A percentile compares a stretch with the other conserved stretches of the same genome.
Evolutionary conservation across 768 basidiomycete genomes (phyloP).

Genomic region (Tubosaeta brunneosetosa): DNA sequence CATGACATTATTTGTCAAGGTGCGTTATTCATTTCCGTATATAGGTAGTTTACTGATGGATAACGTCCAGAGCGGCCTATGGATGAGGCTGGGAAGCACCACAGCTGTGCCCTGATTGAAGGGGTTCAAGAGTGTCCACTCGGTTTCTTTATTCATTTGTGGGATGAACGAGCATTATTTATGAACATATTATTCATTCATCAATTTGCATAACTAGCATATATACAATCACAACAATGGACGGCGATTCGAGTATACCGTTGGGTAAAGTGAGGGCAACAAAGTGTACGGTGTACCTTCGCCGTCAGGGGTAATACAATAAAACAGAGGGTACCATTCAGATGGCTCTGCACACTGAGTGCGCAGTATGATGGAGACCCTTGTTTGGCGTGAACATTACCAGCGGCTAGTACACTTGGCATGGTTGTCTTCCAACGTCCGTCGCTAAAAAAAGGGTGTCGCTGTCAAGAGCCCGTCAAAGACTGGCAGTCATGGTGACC

Average conservation of each 20-base stretch:
- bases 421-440: conserved; percentile 1
- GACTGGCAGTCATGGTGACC: not conserved
- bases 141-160: not conserved
- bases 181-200: conserved; percentile 14
- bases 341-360: not conserved
- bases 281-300: not conserved
- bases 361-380: conserved; percentile 1
- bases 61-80: conserved; percentile 47
- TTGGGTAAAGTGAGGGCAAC: not conserved
- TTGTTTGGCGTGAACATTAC: not conserved
- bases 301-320: not conserved
- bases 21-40: conserved; percentile 26
- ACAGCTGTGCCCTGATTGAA: conserved; percentile 10
- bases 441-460: conserved; percentile 2
- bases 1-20: conserved; percentile 65
- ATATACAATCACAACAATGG: not conserved
- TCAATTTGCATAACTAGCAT: not conserved
- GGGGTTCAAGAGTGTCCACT: not conserved
- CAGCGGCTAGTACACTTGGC: not conserved
- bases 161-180: conserved; percentile 5
- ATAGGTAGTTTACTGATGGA: conserved; percentile 2
- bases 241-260: not conserved
- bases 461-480: not conserved
- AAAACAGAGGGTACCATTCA: conserved; percentile 1
- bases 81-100: conserved; percentile 45